Evolutionary conservation across 2,329 filamentous ascomycete species (phyloP).

Genomic region (Ophiostoma perfectum): DNA sequence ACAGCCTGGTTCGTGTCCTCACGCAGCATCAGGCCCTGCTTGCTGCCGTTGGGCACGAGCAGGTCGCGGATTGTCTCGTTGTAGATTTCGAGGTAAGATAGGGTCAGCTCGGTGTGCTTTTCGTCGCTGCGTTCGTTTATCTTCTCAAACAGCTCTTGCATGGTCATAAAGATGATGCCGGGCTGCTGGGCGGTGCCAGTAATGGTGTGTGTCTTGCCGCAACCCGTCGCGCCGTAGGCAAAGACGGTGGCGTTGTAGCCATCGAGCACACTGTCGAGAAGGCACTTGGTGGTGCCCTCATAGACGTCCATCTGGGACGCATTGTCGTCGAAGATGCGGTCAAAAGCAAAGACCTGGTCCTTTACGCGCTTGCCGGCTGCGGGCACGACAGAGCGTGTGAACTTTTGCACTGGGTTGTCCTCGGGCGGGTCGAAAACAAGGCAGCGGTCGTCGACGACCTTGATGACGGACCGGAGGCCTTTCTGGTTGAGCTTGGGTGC

Average conservation of each 20-base stretch:
- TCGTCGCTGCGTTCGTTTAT: slow-evolving; percentile 81
- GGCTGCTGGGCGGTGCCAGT: slow-evolving; percentile 86
- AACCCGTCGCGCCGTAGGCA: slow-evolving; percentile 94
- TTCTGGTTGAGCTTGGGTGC: slow-evolving; percentile 79
- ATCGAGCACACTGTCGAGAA: slow-evolving; percentile 93
- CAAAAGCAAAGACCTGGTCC: slow-evolving; percentile 95
- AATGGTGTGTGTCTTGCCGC: slow-evolving; percentile 98
- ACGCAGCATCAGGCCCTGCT: slow-evolving; percentile 80
- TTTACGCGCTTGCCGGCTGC: slow-evolving; percentile 83
- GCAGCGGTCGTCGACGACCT: slow-evolving; percentile 93
- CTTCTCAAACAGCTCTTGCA: slow-evolving; percentile 97
- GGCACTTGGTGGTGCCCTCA: slow-evolving; percentile 78
- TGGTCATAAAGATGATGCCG: slow-evolving; percentile 96
- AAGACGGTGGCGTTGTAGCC: slow-evolving; percentile 99
- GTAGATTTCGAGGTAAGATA: slow-evolving; percentile 97
- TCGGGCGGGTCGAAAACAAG: slow-evolving; percentile 96
- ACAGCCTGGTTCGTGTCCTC: slow-evolving; percentile 94
- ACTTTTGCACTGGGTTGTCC: slow-evolving; percentile 84
- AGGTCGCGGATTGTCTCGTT: slow-evolving; percentile 98
- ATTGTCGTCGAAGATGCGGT: slow-evolving; percentile 94
- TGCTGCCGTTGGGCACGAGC: slow-evolving; percentile 76
- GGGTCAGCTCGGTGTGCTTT: slow-evolving; percentile 81
- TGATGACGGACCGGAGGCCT: slow-evolving; percentile 86
- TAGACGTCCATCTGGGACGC: slow-evolving; percentile 89
- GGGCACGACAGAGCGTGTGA: slow-evolving; percentile 73